Evolutionary conservation across 108 stramenopile genomes (phyloP), one percentile per base, ranked within the genome.

Genomic region (Seminavis robusta): DNA sequence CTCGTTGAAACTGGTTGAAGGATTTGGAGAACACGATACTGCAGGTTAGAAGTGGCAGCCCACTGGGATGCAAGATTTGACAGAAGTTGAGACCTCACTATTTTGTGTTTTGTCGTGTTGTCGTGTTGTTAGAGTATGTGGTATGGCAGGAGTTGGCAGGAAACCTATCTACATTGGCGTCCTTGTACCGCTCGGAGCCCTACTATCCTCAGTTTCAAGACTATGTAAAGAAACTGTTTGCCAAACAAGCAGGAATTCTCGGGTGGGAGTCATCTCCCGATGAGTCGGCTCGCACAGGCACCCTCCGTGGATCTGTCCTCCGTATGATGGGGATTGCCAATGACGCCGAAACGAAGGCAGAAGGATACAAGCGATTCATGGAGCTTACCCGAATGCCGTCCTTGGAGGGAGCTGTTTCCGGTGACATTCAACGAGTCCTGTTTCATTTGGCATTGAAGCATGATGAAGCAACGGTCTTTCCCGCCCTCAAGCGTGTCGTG

Each of bases 111-210:
- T n/a, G 8, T 46, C 17, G 44, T 46, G 19, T 46, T 46, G 11
- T 46, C 17, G 19, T 46, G 11, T n/a, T 46, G 8, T 6, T 3
- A 49, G 28, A 56, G 6, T 56, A 56, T 43, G 41, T 41, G 7
- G 56, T 56, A 13, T 56, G 56, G 56, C 56, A 56, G 24, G 56
- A 56, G 17, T 25, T 56, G 3, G 42, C 56, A 26, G 56, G 43
- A 28, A 56, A 56, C 43, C 19, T 56, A 5, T 3, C 17, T 8
- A 19, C 29, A 2, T 26, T 56, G 40, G 7, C 10, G 2, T 27
- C 4, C 15, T 24, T 56, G 6, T 56, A 56, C 26, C 56, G 56
- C 7, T 56, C 56, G 28, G 31, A 56, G 43, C 13, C 7, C 4
- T 56, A 43, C 41, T 56, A 43, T 29, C 41, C 41, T 23, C 13